phyloP scores from a whole-genome alignment of 2,329 filamentous ascomycete genomes.

The Dactylellina haptotyla region DNA sequence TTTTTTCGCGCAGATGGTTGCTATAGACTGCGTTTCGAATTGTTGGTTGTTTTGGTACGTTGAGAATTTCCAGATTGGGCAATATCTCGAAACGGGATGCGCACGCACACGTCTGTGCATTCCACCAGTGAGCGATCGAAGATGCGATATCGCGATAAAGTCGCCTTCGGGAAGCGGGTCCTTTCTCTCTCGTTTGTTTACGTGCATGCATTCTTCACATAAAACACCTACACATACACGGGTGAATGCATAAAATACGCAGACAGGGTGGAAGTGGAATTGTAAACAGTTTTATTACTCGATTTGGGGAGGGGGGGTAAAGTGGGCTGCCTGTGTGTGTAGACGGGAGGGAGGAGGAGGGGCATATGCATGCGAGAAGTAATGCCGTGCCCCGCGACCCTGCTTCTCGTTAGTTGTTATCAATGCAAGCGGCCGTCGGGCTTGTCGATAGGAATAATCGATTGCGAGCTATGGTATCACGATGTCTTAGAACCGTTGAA shows the following conservation, averaged over 20 bases:
- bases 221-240: too few species aligned
- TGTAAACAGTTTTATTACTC: constrained; percentile 3
- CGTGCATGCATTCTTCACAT: not conserved
- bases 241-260: too few species aligned
- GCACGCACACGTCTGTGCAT: not conserved
- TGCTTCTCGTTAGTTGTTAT: too few species aligned
- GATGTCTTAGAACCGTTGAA: not conserved
- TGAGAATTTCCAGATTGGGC: too few species aligned
- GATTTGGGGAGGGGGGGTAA: too few species aligned
- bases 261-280: too few species aligned
- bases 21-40: too few species aligned
- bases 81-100: not conserved
- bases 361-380: not conserved
- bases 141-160: not conserved
- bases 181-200: not conserved
- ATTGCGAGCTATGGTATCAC: not conserved
- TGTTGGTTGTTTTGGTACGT: too few species aligned
- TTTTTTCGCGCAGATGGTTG: too few species aligned
- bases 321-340: too few species aligned
- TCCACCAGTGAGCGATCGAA: not conserved
- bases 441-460: too few species aligned
- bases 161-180: not conserved
- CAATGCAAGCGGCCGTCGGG: not conserved
- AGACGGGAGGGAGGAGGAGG: too few species aligned
- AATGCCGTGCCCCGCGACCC: not conserved